Base-by-base conservation (phyloP, 345 rosid species). In the Populus tremula region DNA sequence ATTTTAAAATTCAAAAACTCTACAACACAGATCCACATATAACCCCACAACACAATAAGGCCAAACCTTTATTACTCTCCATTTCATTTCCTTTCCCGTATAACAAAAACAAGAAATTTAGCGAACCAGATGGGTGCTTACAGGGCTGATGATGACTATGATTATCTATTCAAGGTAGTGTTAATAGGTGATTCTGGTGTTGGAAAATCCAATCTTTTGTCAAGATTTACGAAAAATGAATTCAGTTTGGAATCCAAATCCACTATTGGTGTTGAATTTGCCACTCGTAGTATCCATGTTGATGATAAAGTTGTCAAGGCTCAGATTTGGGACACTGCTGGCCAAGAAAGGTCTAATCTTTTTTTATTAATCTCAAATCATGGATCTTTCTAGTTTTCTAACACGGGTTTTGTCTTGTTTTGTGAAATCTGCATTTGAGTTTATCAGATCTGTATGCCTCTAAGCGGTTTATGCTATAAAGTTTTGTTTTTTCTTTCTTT, bases 301-400 rank as follows among this genome's bases (percentile, higher is more conserved):
- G 81, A 78, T 78, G 81, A 78, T 29, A 78, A 78, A 66, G 81
- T 78, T 18, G 81, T 78, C 39, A 78, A 78, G 72, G 81, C 81
- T 43, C 81, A 78, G 81, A 78, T 78, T 78, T 78, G 81, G 81
- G 81, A 78, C 71, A 78, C 81, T 78, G 81, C 81, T 65, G 81
- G 81, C 39, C 81, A 79, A 36, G 82, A 79, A 79, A 75, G 82
- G 77, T 74, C 45, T 9, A 11, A 33, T 13, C 23, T 25, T 53
- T 38, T 38, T 41, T 77, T 43, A 20, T 9, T 33, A 18, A 20
- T 43, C 10, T 18, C 7, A 41, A 4, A 27, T 70, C 47, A 31
- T 49, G 29, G 62, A 72, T 72, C 74, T 38, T 36, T 56, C n/a
- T 21, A 25, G 14, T 62, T 33, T 78, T 12, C 69, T 56, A 10